Base-by-base conservation (phyloP, 176 grass and related monocot genomes). In the Typha latifolia region DNA sequence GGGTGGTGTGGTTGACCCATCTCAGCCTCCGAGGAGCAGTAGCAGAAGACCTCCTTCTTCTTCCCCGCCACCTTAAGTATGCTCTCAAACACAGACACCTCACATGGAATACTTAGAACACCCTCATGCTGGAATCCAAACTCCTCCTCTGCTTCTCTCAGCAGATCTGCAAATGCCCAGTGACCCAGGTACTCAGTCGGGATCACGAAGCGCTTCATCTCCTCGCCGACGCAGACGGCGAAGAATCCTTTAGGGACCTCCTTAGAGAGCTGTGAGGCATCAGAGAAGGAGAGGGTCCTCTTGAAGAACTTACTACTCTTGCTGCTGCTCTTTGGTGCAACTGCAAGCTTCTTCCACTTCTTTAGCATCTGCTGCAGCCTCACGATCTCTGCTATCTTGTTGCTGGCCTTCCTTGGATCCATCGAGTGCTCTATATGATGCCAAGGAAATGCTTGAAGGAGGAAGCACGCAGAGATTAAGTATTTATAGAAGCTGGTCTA, bases 141-240 rank as follows among this genome's bases (percentile, higher is more conserved):
- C 77, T 96, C 91, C 80, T 96, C 91, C 81, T 88, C 91, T 3
- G 82, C 87, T 31, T 96, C 87, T 62, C 84, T 84, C 59, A 96
- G 87, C 52, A 96, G 78, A 57, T 71, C 80, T 4, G 68, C 82
- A 69, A 96, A 96, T 1, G 87, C 87, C 80, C 79, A 66, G 74
- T 85, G 87, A 31, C 77, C 67, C 31, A 96, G 73, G 82, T 86
- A 91, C 53, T 91, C 87, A 4, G 91, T 96, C 47, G 91, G 91
- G 74, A 96, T 96, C 9, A 96, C 91, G 62, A 96, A 96, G 77
- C 91, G 73, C 66, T 81, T 82, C 91, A 85, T 91, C 76, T 96
- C 87, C 47, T 91, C 81, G 20, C 91, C 87, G 0, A 96, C 91
- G 65, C 86, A 96, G 65, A 96, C 91, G 2, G 84, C 87, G 21